Conservation (phyloP, 148 eudicot genomes). For the Fallopia convolvulus region DNA sequence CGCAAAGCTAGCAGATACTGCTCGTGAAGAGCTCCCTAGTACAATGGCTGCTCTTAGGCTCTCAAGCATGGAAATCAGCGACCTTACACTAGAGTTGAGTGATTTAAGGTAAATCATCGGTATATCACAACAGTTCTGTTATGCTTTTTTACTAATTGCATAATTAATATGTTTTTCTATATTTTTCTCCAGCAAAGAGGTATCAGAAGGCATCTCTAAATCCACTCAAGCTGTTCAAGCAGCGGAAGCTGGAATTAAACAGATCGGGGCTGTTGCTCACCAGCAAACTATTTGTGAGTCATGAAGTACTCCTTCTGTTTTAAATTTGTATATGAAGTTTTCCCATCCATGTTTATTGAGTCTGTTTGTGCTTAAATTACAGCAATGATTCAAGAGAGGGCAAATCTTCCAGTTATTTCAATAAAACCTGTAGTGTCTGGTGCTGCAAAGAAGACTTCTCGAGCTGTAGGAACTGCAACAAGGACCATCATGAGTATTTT, state of each 20-base stretch:
- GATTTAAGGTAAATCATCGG: slow-evolving; percentile 54
- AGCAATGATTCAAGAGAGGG: slow-evolving; percentile 92
- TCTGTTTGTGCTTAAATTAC: slow-evolving; percentile 17
- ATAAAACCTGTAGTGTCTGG: slow-evolving; percentile 67
- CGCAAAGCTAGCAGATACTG: slow-evolving; percentile 77
- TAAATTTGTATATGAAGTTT: not conserved
- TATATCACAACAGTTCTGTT: not conserved
- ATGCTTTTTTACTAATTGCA: not conserved
- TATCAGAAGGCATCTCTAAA: slow-evolving; percentile 77
- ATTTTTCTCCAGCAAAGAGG: slow-evolving; percentile 59
- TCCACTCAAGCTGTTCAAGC: slow-evolving; percentile 92
- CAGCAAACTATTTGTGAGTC: slow-evolving; percentile 63
- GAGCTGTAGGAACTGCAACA: slow-evolving; percentile 61
- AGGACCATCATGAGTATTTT: slow-evolving; percentile 48
- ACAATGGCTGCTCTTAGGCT: slow-evolving; percentile 91
- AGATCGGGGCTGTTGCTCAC: slow-evolving; percentile 73
- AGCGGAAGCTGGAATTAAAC: slow-evolving; percentile 74
- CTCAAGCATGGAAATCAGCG: slow-evolving; percentile 93
- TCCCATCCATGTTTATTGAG: slow-evolving; percentile 4
- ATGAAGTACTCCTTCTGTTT: not conserved
- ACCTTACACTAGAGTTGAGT: slow-evolving; percentile 79
- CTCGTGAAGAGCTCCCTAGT: slow-evolving; percentile 81
- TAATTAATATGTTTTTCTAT: not conserved
- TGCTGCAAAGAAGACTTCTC: slow-evolving; percentile 83
- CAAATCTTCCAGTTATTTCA: slow-evolving; percentile 67